phyloP scores from a whole-genome alignment of 2,329 filamentous ascomycete species.

The Hymenoscyphus repandus region DNA sequence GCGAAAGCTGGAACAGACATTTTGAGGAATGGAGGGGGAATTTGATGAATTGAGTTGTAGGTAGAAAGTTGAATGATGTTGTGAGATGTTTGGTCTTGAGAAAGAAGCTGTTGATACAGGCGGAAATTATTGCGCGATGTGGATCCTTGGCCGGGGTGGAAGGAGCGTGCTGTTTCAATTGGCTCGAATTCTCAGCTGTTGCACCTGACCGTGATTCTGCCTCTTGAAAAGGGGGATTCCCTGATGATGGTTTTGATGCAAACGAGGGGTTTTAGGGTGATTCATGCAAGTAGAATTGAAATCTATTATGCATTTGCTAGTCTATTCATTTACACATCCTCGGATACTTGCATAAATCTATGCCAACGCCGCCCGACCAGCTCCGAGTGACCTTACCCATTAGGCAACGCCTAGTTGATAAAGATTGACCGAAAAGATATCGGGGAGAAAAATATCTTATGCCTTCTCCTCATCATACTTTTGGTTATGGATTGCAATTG shows the following conservation, averaged over 20 bases:
- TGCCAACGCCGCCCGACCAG: neutral
- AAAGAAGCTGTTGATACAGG: neutral
- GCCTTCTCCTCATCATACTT: constrained; percentile 54
- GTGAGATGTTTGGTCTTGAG: neutral
- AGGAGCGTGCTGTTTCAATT: neutral
- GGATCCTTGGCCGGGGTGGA: neutral
- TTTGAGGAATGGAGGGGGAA: constrained; percentile 39
- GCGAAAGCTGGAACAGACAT: constrained; percentile 88
- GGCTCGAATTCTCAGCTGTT: neutral
- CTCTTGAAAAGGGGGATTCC: neutral
- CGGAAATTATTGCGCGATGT: neutral
- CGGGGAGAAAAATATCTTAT: neutral
- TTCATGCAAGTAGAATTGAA: neutral
- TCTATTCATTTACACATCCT: neutral
- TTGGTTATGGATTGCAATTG: constrained; percentile 68
- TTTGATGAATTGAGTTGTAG: constrained; percentile 36
- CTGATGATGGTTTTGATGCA: neutral
- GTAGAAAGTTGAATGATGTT: neutral
- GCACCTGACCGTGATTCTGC: neutral
- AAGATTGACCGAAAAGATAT: neutral
- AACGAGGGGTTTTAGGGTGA: constrained; percentile 1
- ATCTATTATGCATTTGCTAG: neutral
- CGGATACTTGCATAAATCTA: neutral
- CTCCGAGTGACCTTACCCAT: neutral
- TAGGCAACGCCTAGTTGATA: neutral